phyloP scores from a whole-genome alignment of 2,329 filamentous ascomycete genomes.

The Bimuria novae-zelandiae region DNA sequence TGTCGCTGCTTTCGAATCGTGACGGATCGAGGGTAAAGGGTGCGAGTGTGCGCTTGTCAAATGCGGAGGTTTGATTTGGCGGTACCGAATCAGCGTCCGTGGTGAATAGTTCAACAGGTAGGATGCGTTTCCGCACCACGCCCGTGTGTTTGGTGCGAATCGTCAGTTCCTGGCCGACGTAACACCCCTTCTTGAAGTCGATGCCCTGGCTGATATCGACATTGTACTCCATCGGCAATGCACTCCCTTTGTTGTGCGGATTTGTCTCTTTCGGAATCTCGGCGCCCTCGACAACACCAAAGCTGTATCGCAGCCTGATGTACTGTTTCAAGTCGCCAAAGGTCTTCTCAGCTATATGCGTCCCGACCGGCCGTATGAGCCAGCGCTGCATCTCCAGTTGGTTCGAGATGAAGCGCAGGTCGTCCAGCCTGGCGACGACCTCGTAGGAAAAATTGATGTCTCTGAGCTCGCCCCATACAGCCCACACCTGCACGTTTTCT shows the following conservation, averaged over 20 bases:
- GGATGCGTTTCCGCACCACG: conserved; percentile 85
- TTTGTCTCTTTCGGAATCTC: conserved; percentile 72
- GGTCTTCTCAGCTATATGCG: not conserved
- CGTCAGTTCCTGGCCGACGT: conserved; percentile 94
- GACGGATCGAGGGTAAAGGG: conserved; percentile 38
- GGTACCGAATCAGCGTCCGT: not conserved
- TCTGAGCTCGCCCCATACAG: conserved; percentile 64
- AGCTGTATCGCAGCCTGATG: conserved; percentile 74
- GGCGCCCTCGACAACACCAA: conserved; percentile 84
- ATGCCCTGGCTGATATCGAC: conserved; percentile 84
- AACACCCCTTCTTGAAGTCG: conserved; percentile 95
- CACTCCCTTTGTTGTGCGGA: conserved; percentile 31
- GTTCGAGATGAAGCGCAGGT: conserved; percentile 25
- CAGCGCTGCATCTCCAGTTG: conserved; percentile 14
- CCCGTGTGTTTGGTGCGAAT: conserved; percentile 94
- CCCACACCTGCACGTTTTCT: conserved; percentile 68
- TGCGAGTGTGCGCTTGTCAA: conserved; percentile 44
- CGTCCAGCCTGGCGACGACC: conserved; percentile 20
- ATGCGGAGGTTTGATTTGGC: conserved; percentile 6
- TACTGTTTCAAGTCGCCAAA: conserved; percentile 58
- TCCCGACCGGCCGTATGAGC: conserved; percentile 13
- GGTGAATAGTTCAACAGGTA: conserved; percentile 76
- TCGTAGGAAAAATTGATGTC: conserved; percentile 6
- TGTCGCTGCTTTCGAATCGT: conserved; percentile 54
- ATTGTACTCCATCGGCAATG: conserved; percentile 86